Evolutionary conservation across 352 stramenopile species (phyloP), one percentile per base, ranked within the genome.

Genomic region (Phytophthora parvispora): DNA sequence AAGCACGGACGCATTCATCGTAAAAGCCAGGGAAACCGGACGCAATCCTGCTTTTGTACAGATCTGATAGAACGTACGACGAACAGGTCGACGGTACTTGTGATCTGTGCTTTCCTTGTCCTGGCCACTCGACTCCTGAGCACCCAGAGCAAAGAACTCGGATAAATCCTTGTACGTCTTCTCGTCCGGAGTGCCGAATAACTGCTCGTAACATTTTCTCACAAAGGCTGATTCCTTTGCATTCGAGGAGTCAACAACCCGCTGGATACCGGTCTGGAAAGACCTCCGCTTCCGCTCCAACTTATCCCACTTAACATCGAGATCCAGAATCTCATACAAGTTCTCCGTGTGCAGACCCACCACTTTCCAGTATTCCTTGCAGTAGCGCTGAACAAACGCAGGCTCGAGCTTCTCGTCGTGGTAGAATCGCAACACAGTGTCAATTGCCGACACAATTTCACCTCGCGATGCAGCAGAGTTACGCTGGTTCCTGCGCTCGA

Each of bases 231-330:
- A 95, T 65, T 97, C 87, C 31, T 91, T 92, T 0, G 81, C 84
- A 29, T 73, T 85, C 13, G 87, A 87, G 9, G 74, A 78, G 56
- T 96, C 86, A 1, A 96, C 84, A 2, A 81, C 71, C 7, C 84
- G 73, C 70, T 95, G 74, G 54, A 95, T 83, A 7, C 87, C 84
- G 16, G 67, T 79, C 68, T 96, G 81, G 27, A 97, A 87, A 13
- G 84, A 92, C 60, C 78, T 83, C 34, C 87, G 81, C 65, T 97
- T 97, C 5, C 88, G 84, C 38, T 97, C 71, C 29, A 97, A 57
- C 60, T 97, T 97, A 67, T 97, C 90, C 87, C 88, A 97, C 53
- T 95, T 97, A 18, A 93, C 69, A 68, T 97, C 90, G 7, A 97
- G 73, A 53, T 97, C 90, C 29, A 94, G 61, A 58, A 97, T 97